Base-by-base conservation (phyloP, 1,139 yeast species). In the Pichia sp. region DNA sequence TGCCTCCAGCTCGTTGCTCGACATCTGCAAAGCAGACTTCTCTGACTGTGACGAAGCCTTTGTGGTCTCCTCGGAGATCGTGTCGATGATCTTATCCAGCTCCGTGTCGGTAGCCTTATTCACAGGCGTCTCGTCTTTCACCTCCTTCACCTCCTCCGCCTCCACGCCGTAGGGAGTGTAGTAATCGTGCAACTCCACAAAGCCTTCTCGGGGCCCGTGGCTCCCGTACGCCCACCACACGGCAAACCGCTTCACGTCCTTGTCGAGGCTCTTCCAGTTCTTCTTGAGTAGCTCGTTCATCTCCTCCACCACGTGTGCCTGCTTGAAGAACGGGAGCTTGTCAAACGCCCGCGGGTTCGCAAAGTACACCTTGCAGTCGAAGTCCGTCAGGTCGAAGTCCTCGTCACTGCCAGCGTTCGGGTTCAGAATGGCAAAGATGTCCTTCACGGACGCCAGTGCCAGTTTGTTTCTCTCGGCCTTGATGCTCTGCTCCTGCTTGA, bases 201-300 rank as follows among this genome's bases (percentile, higher is more conserved):
- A 80, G 16, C 80, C 77, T 54, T 81, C 85, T 58, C 89, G 73
- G 1, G 78, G 80, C 0, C 87, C 89, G 79, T 85, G 81, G 58
- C 83, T 73, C 2, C 87, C 88, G 66, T 82, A 84, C 0, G 83
- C 76, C 47, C 83, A 76, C 69, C 75, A 83, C 63, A 81, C 81
- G 1, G 81, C 77, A 61, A 82, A 72, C 56, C 74, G 66, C 62
- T 83, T 83, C 49, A 77, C 79, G 49, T 76, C 72, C 20, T 57
- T 53, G 7, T 76, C 68, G 54, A 83, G 64, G 49, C 73, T 71
- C 7, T 66, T 66, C 89, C 89, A 84, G 52, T 76, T 76, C 55
- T 74, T 75, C 61, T 80, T 81, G 63, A 71, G 74, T 43, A 73
- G 77, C 59, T 80, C 84, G 47, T 81, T 71, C 34, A 67, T 54